Conservation (phyloP, 2,329 filamentous ascomycete genomes). For the Hypoxylon sp. region DNA sequence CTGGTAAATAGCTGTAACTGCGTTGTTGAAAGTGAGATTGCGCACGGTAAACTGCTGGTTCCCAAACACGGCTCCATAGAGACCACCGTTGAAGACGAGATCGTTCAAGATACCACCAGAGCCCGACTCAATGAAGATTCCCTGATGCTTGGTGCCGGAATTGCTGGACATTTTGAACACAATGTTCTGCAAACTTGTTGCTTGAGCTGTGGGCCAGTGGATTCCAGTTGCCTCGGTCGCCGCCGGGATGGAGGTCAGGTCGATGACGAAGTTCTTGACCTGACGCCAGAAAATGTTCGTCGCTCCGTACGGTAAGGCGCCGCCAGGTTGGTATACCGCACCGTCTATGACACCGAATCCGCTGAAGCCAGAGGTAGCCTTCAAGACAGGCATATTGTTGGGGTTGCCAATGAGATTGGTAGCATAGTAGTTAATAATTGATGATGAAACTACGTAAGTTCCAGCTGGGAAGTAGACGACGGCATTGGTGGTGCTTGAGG, state of each 20-base stretch:
- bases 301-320: constrained; percentile 62
- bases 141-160: constrained; percentile 65
- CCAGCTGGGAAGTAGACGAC: constrained; percentile 59
- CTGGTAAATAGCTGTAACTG: constrained; percentile 77
- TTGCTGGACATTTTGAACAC: constrained; percentile 66
- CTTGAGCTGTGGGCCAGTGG: constrained; percentile 79
- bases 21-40: constrained; percentile 76
- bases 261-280: constrained; percentile 70
- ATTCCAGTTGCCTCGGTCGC: constrained; percentile 66
- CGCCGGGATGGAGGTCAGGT: constrained; percentile 66
- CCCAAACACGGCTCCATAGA: constrained; percentile 74
- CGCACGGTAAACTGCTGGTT: constrained; percentile 76
- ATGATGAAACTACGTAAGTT: constrained; percentile 79
- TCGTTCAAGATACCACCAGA: constrained; percentile 78
- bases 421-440: constrained; percentile 83
- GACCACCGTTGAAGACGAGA: constrained; percentile 79
- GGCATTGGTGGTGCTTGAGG: constrained; percentile 50
- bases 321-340: constrained; percentile 60
- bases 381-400: constrained; percentile 65
- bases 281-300: constrained; percentile 74
- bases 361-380: constrained; percentile 65
- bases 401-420: constrained; percentile 73
- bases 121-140: constrained; percentile 75
- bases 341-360: constrained; percentile 64
- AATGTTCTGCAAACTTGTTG: constrained; percentile 71